Base-by-base conservation (phyloP, 192 early-diverging fungal genomes). In the Podila epicladia region DNA sequence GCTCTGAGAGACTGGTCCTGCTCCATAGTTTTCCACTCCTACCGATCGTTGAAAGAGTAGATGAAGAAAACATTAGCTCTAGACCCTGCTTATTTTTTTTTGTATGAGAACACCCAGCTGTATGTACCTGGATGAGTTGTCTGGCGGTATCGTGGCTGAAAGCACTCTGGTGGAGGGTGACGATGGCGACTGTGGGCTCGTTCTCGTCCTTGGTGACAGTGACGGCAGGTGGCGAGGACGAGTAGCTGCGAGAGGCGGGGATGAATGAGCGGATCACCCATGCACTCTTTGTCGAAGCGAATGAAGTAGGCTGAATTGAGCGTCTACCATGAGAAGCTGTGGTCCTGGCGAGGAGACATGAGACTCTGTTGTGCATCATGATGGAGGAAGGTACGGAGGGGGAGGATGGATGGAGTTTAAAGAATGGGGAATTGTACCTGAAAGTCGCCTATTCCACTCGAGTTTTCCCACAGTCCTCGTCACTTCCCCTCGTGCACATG, bases 21-120 rank as follows among this genome's bases (percentile, higher is more conserved):
- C 67, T 80, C 77, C 67, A 80, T 80, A n/a, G 77, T 57, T 49
- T 51, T 64, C 77, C 77, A 80, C 24, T 80, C 77, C 77, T 80
- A 76, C 37, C 33, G 57, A 29, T 20, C 22, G 26, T 17, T 17
- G n/a, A 51, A 41, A 38, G 17, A 11, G 51, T 4, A n/a, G 8
- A 37, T 38, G 1, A 67, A 22, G 15, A 2, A 19, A 24, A 9
- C 17, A 24, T 19, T 20, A 28, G n/a, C 3, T 53, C 50, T 53
- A n/a, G 6, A 22, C n/a, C 50, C 13, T 15, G 50, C n/a, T n/a
- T 29, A 29, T 29, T 29, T 29, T 29, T 22, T n/a, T 53, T 9
- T 53, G 19, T n/a, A 1, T 4, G 32, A 62, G 1, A 17, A 19
- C 35, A 33, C 32, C 5, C 3, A 64, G 9, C 20, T 35, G 20